phyloP scores from a whole-genome alignment of 2,329 filamentous ascomycete genomes.

The Cladophialophora yegresii region DNA sequence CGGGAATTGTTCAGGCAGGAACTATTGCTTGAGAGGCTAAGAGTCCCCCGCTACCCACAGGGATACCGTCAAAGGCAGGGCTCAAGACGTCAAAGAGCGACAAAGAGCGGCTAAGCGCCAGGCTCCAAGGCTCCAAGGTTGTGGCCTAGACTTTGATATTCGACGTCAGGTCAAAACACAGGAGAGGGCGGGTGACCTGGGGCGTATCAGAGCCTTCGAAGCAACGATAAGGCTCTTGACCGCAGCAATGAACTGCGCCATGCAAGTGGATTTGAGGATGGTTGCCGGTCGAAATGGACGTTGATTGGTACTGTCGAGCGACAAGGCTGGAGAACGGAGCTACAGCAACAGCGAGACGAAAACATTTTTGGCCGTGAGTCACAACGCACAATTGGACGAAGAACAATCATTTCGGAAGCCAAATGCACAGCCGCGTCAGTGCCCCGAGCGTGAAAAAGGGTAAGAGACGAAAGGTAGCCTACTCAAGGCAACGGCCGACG shows the following conservation, averaged over 20 bases:
- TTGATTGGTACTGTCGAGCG: not conserved
- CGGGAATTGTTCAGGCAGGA: not conserved
- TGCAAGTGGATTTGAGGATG: not conserved
- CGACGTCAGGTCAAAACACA: not conserved
- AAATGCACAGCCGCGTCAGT: not conserved
- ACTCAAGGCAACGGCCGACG: not conserved
- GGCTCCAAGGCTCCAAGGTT: not conserved
- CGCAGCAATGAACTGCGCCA: not conserved
- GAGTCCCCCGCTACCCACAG: not conserved
- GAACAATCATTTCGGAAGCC: not conserved
- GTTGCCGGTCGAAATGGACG: not conserved
- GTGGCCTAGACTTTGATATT: not conserved
- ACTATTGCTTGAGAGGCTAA: not conserved
- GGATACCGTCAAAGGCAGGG: not conserved
- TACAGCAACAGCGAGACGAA: not conserved
- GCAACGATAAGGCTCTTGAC: not conserved
- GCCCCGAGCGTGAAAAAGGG: not conserved
- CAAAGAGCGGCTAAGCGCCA: not conserved
- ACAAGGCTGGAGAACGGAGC: constrained; percentile 1
- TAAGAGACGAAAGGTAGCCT: not conserved
- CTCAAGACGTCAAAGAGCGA: not conserved
- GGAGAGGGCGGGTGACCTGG: not conserved
- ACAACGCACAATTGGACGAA: not conserved
- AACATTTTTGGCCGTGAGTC: not conserved
- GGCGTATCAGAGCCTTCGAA: not conserved